Base-by-base conservation (phyloP, 192 early-diverging fungal species). In the Lunasporangiospora selenospora region DNA sequence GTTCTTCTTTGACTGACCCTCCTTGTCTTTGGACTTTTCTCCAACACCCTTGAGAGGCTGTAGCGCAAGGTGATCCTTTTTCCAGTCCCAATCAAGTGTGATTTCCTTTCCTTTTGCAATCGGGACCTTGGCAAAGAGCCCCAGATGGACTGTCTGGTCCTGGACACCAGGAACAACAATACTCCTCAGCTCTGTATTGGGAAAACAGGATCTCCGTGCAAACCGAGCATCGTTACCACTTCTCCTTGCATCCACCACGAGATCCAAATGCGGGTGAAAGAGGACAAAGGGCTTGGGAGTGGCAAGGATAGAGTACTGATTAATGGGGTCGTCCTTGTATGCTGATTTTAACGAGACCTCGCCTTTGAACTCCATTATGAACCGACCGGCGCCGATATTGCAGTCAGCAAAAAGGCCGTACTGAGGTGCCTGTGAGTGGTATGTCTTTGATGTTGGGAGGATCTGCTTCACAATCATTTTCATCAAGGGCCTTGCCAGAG, bases 351-450 rank as follows among this genome's bases (percentile, higher is more conserved):
- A 67, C 0, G 81, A 58, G 13, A 92, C 78, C 37, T 88, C 84
- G 12, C 95, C 95, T 40, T 87, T 87, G 65, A 90, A 91, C 48
- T 95, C 89, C 70, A 87, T 81, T 43, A 97, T 76, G 58, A 86
- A 94, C 32, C 79, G 60, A 15, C 81, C 63, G 0, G 79, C 49
- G 10, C 75, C 45, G 39, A 93, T 82, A 13, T 81, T 73, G 3
- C 67, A 75, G 38, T 83, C 86, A 4, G 88, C 83, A 77, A 89
- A 88, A 13, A 90, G 55, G 18, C 88, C 91, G 45, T 86, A 85
- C 10, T 77, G 61, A 11, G 55, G 54, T 32, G 39, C 58, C 27
- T 67, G 70, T 13, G 62, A 65, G 29, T 70, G 71, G 23, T 43
- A 24, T 13, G 26, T 24, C 30, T 61, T 61, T 18, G 77, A 31